A percentile compares a stretch with the other conserved stretches of the same genome.
Evolutionary conservation across 2,329 filamentous ascomycete genomes (phyloP).

Genomic region (Penicillium sp.): DNA sequence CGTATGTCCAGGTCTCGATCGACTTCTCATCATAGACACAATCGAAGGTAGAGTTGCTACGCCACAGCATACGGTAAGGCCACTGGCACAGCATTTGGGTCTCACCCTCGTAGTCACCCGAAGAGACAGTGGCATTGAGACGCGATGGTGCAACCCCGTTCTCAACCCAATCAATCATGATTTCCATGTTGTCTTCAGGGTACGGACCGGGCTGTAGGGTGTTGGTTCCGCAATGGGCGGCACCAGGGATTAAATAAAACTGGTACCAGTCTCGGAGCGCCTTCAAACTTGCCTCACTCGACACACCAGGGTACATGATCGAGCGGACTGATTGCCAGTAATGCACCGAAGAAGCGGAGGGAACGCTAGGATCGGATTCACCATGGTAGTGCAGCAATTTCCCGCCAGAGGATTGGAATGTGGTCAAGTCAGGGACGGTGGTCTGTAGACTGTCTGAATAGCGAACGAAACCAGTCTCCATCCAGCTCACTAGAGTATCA

Average conservation of each 20-base stretch:
- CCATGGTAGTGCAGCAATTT: slow-evolving; percentile 62
- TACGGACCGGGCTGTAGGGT: slow-evolving; percentile 47
- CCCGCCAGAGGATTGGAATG: slow-evolving; percentile 52
- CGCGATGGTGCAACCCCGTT: slow-evolving; percentile 47
- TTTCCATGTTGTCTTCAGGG: slow-evolving; percentile 50
- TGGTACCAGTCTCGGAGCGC: slow-evolving; percentile 56
- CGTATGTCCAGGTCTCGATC: slow-evolving; percentile 43
- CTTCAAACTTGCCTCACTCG: slow-evolving; percentile 39
- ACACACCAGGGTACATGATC: slow-evolving; percentile 50
- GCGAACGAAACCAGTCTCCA: neutral
- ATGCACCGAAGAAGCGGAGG: slow-evolving; percentile 55
- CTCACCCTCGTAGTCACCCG: slow-evolving; percentile 32
- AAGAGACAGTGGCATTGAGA: slow-evolving; percentile 44
- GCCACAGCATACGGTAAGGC: slow-evolving; percentile 35
- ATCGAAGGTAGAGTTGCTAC: slow-evolving; percentile 32
- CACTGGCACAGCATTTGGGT: slow-evolving; percentile 39
- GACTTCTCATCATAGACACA: slow-evolving; percentile 43
- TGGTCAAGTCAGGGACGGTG: slow-evolving; percentile 50
- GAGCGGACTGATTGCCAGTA: slow-evolving; percentile 57
- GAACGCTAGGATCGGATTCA: slow-evolving; percentile 56
- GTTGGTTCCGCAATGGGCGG: slow-evolving; percentile 54
- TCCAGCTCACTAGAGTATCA: neutral
- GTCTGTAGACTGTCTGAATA: neutral
- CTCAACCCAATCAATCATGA: slow-evolving; percentile 56
- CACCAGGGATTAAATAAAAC: slow-evolving; percentile 57